Conservation (phyloP, 768 basidiomycete species). For the Boletales sp. region DNA sequence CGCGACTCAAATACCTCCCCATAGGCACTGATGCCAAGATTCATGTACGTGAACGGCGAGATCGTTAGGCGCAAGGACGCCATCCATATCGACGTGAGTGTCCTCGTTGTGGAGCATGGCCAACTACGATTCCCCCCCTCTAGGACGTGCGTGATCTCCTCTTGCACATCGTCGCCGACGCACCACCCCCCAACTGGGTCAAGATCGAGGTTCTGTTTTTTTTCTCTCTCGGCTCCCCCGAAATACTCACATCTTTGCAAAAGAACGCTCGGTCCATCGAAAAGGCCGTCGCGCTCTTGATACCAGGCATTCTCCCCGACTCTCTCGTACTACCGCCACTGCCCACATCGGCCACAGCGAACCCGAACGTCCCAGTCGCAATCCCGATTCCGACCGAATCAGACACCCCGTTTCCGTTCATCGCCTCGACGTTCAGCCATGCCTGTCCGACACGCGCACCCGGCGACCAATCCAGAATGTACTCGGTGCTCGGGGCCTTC, state of each 20-base stretch:
- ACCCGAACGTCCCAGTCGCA: conserved; percentile 53
- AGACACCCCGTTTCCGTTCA: conserved; percentile 54
- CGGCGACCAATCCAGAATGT: conserved; percentile 82
- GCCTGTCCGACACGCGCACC: conserved; percentile 92
- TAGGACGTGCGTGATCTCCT: conserved; percentile 89
- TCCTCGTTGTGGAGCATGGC: too few species aligned
- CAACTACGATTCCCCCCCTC: neutral
- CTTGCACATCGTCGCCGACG: conserved; percentile 78
- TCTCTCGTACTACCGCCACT: conserved; percentile 68
- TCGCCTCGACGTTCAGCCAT: conserved; percentile 81
- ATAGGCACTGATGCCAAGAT: conserved; percentile 48
- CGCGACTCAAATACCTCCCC: neutral
- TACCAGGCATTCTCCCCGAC: conserved; percentile 83
- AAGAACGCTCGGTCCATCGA: conserved; percentile 67
- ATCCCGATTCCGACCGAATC: conserved; percentile 36
- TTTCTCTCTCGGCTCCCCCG: neutral
- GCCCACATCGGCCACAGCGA: conserved; percentile 62
- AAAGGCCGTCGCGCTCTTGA: conserved; percentile 74
- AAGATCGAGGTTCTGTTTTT: conserved; percentile 55
- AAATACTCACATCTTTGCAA: conserved; percentile 26
- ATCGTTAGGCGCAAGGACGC: conserved; percentile 71
- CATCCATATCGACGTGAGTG: conserved; percentile 75
- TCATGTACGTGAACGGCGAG: conserved; percentile 78
- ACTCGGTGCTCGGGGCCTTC: conserved; percentile 79
- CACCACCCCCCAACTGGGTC: conserved; percentile 84